phyloP scores from a whole-genome alignment of 257 asterid species.

The Buddleja alternifolia region DNA sequence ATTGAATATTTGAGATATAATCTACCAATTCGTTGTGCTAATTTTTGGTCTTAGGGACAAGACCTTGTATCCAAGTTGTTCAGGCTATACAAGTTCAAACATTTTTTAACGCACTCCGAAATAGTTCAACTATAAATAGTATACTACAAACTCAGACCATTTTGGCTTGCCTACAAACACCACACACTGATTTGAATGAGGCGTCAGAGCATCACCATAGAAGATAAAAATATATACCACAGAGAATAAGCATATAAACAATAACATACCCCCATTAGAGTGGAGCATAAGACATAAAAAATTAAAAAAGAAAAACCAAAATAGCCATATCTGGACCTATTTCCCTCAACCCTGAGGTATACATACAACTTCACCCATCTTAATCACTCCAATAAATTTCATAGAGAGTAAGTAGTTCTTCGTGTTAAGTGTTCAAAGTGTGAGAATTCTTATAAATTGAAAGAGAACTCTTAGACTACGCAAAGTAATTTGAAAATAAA shows the following conservation, averaged over 20 bases:
- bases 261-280: too few species aligned
- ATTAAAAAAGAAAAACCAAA: neutral
- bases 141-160: neutral
- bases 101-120: neutral
- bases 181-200: neutral
- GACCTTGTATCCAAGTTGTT: neutral
- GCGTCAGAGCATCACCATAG: neutral
- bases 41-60: neutral
- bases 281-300: neutral
- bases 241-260: neutral
- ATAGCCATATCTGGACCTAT: neutral
- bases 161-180: neutral
- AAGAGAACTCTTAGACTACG: neutral
- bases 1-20: neutral
- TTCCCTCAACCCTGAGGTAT: neutral
- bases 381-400: neutral
- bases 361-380: neutral
- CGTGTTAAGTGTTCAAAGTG: neutral
- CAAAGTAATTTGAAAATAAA: neutral
- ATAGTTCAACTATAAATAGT: neutral
- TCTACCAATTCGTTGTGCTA: neutral
- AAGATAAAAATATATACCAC: neutral
- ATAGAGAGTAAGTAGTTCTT: neutral
- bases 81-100: neutral
- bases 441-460: neutral